Base-by-base conservation (phyloP, 2,329 filamentous ascomycete species). In the Aspergillus luchuensis region DNA sequence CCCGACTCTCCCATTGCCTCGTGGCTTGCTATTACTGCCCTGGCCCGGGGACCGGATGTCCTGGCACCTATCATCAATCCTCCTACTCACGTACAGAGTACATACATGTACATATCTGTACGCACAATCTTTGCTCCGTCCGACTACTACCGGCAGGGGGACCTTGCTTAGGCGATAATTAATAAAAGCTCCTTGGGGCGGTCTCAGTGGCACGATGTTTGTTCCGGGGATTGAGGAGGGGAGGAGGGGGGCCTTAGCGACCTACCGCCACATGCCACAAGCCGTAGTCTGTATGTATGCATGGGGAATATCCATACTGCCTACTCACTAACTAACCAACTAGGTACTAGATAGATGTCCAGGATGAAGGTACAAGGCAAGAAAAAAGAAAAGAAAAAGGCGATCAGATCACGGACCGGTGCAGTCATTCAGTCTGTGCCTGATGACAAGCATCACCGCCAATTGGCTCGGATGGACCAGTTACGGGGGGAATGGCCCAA, bases 371-470 rank as follows among this genome's bases (percentile, higher is more conserved):
- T 4, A 36, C 10, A 11, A 21, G 49, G 50, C 28, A 38, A 15
- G 15, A n/a, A 15, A 53, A 13, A 41, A 54, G 21, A 43, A 23
- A 33, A 33, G 7, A 50, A 50, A 15, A 23, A 36, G 53, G 53
- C 53, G 53, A 56, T 56, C 53, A 43, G 53, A 56, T 47, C 53
- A 17, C 53, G 17, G 53, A 45, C 43, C 53, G 19, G 36, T 56
- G 53, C 53, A 56, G 53, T 62, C 60, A 47, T 57, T 62, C 52
- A 55, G 39, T 62, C 60, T 55, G 60, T 62, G 60, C 60, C 60
- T 62, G 60, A 62, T 57, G 57, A 28, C 56, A 30, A 33, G 39
- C 59, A 48, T 53, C 33, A 59, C 59, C 17, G 48, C 33, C 28
- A 36, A 56, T 56, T 61, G 48, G 54, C n/a, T 19, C 39, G 11